Percentiles rank a stretch among this genome's conserved stretches.
phyloP scores from a whole-genome alignment of 202 grass and related monocot genomes.

The Schoenoplectus tabernaemontani region DNA sequence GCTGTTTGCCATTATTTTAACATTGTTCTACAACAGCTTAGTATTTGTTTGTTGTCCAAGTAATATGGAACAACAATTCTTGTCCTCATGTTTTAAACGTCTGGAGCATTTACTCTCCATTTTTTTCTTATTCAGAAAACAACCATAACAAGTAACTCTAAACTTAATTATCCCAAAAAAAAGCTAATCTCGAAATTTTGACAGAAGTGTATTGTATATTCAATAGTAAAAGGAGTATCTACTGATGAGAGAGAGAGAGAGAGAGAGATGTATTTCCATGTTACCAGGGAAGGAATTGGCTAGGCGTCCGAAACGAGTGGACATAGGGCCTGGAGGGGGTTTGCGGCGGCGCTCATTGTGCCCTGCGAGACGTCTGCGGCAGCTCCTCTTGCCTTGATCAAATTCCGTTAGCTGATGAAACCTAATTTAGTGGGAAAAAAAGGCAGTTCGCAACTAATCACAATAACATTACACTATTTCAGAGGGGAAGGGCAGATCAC shows the following conservation, averaged over 20 bases:
- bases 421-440: constrained; percentile 29
- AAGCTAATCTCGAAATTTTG: background rate
- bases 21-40: no score
- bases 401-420: constrained; percentile 91
- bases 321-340: constrained; percentile 46
- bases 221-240: background rate
- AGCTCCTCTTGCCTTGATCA: constrained; percentile 81
- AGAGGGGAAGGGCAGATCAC: no score
- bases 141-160: background rate
- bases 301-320: constrained; percentile 50
- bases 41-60: background rate
- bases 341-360: constrained; percentile 87
- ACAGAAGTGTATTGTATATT: background rate
- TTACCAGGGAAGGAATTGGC: constrained; percentile 60
- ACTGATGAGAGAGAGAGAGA: background rate
- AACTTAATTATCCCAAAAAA: background rate
- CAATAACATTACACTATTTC: background rate
- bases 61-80: background rate
- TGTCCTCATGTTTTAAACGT: background rate
- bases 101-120: background rate
- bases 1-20: background rate
- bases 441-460: background rate
- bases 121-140: background rate
- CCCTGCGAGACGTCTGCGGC: constrained; percentile 62
- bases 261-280: no score